Conservation (phyloP, 305 asterid species). For the Fraxinus dipetala region DNA sequence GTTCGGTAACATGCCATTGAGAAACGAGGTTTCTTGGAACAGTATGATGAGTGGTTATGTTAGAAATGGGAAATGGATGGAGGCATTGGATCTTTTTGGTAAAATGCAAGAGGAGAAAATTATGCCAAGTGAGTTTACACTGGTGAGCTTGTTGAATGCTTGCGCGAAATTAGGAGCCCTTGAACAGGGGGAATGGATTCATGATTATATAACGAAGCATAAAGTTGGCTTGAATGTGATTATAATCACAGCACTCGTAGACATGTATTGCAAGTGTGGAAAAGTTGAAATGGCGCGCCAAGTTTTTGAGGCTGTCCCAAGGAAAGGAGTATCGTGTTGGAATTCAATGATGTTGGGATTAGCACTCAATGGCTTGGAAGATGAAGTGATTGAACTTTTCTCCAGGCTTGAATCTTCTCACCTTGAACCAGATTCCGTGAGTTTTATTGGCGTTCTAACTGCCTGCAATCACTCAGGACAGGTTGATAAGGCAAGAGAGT, state of each 20-base stretch:
- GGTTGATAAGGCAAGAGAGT: conserved; percentile 45
- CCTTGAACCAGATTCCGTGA: conserved; percentile 50
- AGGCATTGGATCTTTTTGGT: conserved; percentile 28
- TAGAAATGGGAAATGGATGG: conserved; percentile 48
- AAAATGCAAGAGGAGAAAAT: conserved; percentile 33
- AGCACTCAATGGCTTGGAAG: conserved; percentile 9
- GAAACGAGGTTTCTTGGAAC: conserved; percentile 67
- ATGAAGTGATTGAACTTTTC: conserved; percentile 45
- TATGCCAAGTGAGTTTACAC: conserved; percentile 42
- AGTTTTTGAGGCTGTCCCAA: conserved; percentile 32
- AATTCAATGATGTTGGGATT: conserved; percentile 65
- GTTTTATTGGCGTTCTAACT: not conserved
- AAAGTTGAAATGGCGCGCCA: conserved; percentile 33
- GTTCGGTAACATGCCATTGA: conserved; percentile 36
- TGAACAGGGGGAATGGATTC: conserved; percentile 57
- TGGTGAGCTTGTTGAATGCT: conserved; percentile 66
- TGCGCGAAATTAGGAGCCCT: conserved; percentile 50
- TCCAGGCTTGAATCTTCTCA: conserved; percentile 34
- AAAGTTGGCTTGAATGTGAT: conserved; percentile 45
- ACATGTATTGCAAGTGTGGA: conserved; percentile 75
- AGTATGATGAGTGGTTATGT: conserved; percentile 58
- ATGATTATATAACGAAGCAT: conserved; percentile 37
- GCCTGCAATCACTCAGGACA: conserved; percentile 47
- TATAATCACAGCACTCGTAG: conserved; percentile 50
- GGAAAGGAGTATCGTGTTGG: conserved; percentile 62